Percentiles rank a stretch among this genome's conserved stretches.
These are phyloP conservation scores for Herpetospermum pedunculosum DNA, from an alignment of 306 rosid species.

Conservation along the genomic window DNA sequence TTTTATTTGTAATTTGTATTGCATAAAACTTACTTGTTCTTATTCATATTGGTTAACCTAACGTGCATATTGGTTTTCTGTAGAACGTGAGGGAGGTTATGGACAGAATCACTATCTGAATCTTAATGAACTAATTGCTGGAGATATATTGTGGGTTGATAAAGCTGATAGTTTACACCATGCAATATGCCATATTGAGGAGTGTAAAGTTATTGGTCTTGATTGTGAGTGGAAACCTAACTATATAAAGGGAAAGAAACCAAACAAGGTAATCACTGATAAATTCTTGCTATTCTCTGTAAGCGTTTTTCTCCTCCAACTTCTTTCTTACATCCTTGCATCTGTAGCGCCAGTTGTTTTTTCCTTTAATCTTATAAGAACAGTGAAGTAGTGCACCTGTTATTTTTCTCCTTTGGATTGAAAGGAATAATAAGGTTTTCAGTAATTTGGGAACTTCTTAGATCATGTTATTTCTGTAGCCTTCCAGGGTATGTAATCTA, in stretches of 20 bases:
- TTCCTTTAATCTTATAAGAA: background rate
- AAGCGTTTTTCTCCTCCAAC: background rate
- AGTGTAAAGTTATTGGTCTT: slow-evolving; percentile 67
- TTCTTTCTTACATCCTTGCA: background rate
- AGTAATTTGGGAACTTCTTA: background rate
- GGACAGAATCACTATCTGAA: slow-evolving; percentile 43
- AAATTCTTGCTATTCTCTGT: background rate
- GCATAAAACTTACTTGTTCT: background rate
- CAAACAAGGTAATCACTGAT: slow-evolving; percentile 54
- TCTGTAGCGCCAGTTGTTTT: background rate
- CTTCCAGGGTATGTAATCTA: background rate
- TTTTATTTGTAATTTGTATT: background rate
- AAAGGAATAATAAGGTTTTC: background rate
- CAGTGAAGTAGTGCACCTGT: background rate
- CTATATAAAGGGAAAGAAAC: slow-evolving; percentile 56
- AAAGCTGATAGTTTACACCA: slow-evolving; percentile 41
- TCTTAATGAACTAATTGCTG: slow-evolving; percentile 49
- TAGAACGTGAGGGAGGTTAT: slow-evolving; percentile 50
- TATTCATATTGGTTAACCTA: background rate
- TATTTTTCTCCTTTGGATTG: background rate
- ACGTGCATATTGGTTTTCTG: slow-evolving; percentile 9
- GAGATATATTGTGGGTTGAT: slow-evolving; percentile 72
- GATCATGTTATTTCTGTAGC: background rate
- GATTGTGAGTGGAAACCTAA: slow-evolving; percentile 99
- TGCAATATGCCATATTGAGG: slow-evolving; percentile 62